phyloP scores from a whole-genome alignment of 2,329 filamentous ascomycete species.

The Epichloe gansuensis region DNA sequence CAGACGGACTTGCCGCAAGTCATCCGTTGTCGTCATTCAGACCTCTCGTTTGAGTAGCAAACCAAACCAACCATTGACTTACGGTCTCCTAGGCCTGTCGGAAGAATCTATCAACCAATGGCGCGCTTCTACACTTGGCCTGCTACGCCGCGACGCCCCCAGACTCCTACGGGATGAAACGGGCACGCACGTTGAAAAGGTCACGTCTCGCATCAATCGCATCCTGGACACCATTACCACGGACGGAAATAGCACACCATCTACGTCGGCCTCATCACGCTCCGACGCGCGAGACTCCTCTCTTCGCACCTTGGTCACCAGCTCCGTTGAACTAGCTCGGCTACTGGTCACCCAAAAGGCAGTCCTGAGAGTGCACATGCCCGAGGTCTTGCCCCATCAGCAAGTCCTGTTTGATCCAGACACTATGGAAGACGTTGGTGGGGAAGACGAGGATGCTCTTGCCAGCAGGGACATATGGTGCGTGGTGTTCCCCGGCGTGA shows the following conservation, averaged over 20 bases:
- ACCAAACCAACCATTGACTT: too few relatives aligned
- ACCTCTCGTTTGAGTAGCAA: too few relatives aligned
- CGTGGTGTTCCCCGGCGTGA: slow-evolving; percentile 51
- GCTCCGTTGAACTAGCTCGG: slow-evolving; percentile 43
- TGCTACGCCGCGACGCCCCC: slow-evolving; percentile 42
- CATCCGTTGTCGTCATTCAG: too few relatives aligned
- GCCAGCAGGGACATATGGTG: slow-evolving; percentile 43
- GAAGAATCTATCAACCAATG: slow-evolving; percentile 50
- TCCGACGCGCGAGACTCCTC: slow-evolving; percentile 37
- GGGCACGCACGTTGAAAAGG: slow-evolving; percentile 25
- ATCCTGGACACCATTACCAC: slow-evolving; percentile 39
- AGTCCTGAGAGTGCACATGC: slow-evolving; percentile 44
- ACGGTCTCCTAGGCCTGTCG: slow-evolving; percentile 21
- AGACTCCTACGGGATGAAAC: slow-evolving; percentile 36
- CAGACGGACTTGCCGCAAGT: too few relatives aligned
- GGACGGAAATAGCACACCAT: slow-evolving; percentile 7
- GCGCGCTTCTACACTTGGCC: slow-evolving; percentile 51
- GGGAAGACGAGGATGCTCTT: slow-evolving; percentile 46
- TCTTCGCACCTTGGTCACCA: slow-evolving; percentile 39
- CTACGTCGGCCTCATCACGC: slow-evolving; percentile 16
- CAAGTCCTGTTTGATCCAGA: slow-evolving; percentile 41
- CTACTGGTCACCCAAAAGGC: slow-evolving; percentile 47
- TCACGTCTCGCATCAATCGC: slow-evolving; percentile 34
- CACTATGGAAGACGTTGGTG: slow-evolving; percentile 55
- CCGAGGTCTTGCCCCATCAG: slow-evolving; percentile 39